phyloP scores from a whole-genome alignment of 768 basidiomycete species.

The Porpolomopsis calyptriformis region DNA sequence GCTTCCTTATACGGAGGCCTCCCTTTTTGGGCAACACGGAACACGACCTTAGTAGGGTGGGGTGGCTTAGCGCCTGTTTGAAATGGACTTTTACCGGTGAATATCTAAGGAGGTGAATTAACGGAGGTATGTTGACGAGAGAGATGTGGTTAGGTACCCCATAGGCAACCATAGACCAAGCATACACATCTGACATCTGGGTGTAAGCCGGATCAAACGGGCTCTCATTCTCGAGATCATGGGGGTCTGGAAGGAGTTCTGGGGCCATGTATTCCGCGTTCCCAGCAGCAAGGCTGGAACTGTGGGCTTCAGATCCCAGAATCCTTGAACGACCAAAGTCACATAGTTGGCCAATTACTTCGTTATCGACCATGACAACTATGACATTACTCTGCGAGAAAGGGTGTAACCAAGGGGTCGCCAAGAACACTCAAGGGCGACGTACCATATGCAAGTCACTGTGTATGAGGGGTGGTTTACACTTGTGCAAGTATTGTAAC shows the following conservation, averaged over 20 bases:
- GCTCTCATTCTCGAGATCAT: constrained; percentile 6
- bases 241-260: constrained; percentile 12
- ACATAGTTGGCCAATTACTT: constrained; percentile 1
- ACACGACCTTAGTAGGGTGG: background rate
- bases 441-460: constrained; percentile 3
- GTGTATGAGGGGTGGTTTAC: background rate
- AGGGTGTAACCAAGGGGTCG: background rate
- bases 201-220: constrained; percentile 20
- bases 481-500: background rate
- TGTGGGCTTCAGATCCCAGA: background rate
- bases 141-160: background rate
- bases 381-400: background rate
- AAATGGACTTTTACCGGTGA: constrained; percentile 16
- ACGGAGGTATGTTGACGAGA: background rate
- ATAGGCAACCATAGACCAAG: background rate
- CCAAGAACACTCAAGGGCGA: too few relatives aligned
- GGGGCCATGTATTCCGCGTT: constrained; percentile 21
- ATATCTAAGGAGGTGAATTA: constrained; percentile 11
- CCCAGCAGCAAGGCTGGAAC: constrained; percentile 8
- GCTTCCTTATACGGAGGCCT: background rate
- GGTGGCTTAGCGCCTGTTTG: background rate
- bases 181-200: constrained; percentile 17
- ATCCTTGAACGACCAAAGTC: constrained; percentile 4
- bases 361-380: constrained; percentile 4
- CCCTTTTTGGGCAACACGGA: background rate